These are phyloP conservation scores for Dunaliella sp. DNA, from an alignment of 139 green algal genomes.

Conservation along the genomic window DNA sequence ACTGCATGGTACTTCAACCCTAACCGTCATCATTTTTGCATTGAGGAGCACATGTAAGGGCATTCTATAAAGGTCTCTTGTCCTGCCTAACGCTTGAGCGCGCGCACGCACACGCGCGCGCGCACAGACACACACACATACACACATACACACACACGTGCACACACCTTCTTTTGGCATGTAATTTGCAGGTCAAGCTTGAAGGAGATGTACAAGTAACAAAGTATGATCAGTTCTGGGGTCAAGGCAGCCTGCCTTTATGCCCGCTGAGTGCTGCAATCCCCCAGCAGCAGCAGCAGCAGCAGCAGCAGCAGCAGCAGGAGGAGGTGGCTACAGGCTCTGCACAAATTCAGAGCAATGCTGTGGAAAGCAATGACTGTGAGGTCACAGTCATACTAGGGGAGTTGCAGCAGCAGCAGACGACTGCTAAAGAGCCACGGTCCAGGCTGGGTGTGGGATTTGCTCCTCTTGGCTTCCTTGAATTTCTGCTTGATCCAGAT, in stretches of 20 bases:
- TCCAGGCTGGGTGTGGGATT: neutral
- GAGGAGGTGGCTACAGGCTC: neutral
- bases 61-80: neutral
- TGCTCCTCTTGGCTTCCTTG: conserved; percentile 29
- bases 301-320: neutral
- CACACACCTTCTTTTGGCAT: neutral
- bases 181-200: conserved; percentile 25
- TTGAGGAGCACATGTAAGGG: too few relatives aligned
- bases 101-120: neutral
- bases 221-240: conserved; percentile 48
- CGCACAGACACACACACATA: neutral
- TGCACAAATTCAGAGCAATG: neutral
- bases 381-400: neutral
- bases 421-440: neutral
- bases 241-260: conserved; percentile 24
- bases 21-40: too few relatives aligned
- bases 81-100: neutral
- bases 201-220: conserved; percentile 20
- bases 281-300: too few relatives aligned
- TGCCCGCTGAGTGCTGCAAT: neutral
- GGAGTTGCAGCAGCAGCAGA: neutral
- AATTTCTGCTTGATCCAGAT: conserved; percentile 34
- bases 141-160: neutral
- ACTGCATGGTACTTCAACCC: neutral
- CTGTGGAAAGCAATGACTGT: neutral